These are phyloP conservation scores for Plasmodium chabaudi DNA, from an alignment of 169 alveolate species.

Conservation along the genomic window DNA sequence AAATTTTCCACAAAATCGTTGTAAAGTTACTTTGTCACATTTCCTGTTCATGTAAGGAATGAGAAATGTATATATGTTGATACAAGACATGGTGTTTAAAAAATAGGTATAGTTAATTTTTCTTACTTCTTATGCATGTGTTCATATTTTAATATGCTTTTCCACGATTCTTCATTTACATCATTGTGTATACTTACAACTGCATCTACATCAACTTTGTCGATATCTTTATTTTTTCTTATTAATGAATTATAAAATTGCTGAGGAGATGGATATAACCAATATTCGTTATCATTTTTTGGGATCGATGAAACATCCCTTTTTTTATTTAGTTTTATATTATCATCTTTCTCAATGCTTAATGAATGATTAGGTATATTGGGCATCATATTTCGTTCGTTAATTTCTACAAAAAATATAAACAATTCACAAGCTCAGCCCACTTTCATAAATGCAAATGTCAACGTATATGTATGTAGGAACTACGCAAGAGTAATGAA, in stretches of 20 bases:
- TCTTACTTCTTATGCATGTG: constrained; percentile 77
- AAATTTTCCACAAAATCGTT: constrained; percentile 86
- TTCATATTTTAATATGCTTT: constrained; percentile 86
- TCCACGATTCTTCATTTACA: constrained; percentile 90
- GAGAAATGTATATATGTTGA: background rate
- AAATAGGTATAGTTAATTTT: background rate
- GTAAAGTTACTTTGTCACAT: constrained; percentile 82
- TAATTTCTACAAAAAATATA: constrained; percentile 18
- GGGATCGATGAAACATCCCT: constrained; percentile 64
- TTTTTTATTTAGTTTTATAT: constrained; percentile 25
- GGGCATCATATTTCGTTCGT: constrained; percentile 75
- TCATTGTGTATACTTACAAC: constrained; percentile 88
- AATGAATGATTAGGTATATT: constrained; percentile 43
- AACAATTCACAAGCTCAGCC: background rate
- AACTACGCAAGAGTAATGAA: background rate
- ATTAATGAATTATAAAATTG: constrained; percentile 89
- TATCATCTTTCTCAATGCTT: background rate
- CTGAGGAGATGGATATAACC: constrained; percentile 91
- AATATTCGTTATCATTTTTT: constrained; percentile 66
- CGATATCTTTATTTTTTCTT: constrained; percentile 81
- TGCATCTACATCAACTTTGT: constrained; percentile 81
- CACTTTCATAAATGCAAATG: too few species aligned
- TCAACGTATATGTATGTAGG: too few species aligned
- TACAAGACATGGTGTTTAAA: constrained; percentile 5
- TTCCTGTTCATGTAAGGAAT: constrained; percentile 45